Evolutionary conservation across 2,329 filamentous ascomycete species (phyloP).

Genomic region (Balansia obtecta): DNA sequence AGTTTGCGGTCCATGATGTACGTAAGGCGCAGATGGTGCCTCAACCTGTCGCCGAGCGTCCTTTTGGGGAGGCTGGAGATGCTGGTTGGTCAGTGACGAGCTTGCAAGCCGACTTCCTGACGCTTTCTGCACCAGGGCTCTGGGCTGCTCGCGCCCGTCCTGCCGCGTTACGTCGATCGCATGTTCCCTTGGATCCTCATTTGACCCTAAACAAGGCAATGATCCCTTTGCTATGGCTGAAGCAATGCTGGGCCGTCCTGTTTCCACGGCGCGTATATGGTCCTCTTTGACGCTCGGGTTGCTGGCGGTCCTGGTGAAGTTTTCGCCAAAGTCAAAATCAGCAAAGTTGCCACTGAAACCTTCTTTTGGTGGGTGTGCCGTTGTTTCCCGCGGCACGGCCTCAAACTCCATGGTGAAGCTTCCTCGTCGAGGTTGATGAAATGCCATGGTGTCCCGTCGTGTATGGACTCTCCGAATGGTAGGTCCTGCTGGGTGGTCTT

Average conservation of each 20-base stretch:
- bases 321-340: constrained; percentile 26
- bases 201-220: background rate
- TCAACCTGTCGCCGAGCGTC: background rate
- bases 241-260: background rate
- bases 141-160: constrained; percentile 8
- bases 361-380: constrained; percentile 15
- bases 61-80: constrained; percentile 2
- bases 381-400: constrained; percentile 9
- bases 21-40: constrained; percentile 2
- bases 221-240: background rate
- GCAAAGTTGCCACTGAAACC: constrained; percentile 26
- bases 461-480: constrained; percentile 36
- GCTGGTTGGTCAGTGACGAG: constrained; percentile 5
- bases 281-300: background rate
- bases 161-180: background rate
- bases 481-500: constrained; percentile 29
- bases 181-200: background rate
- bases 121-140: constrained; percentile 1
- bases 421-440: constrained; percentile 29
- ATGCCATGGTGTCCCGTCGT: constrained; percentile 37
- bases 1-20: background rate
- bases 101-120: constrained; percentile 1
- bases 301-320: constrained; percentile 11
- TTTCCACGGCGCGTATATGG: background rate
- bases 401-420: constrained; percentile 34